Percentiles rank a stretch among this genome's conserved stretches.
phyloP scores from a whole-genome alignment of 768 basidiomycete species.

The Hygrophorus pudorinus region DNA sequence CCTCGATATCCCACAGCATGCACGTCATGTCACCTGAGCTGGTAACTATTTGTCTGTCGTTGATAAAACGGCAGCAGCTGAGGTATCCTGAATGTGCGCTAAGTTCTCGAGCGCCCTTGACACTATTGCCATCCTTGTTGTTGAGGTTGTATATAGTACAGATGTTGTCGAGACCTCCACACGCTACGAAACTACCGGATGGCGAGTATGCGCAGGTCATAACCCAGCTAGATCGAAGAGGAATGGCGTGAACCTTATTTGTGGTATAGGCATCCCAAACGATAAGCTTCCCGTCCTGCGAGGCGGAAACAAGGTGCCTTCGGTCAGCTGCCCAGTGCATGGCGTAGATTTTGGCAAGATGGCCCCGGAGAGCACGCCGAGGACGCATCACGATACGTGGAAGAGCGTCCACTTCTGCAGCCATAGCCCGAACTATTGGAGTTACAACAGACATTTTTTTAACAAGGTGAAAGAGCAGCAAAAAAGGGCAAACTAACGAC shows the following conservation, averaged over 20 bases:
- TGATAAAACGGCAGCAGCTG: conserved; percentile 97
- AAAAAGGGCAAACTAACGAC: conserved; percentile 37
- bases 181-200: conserved; percentile 94
- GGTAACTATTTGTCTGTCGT: conserved; percentile 97
- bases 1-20: conserved; percentile 99
- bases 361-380: conserved; percentile 88
- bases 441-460: neutral
- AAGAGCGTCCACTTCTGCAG: conserved; percentile 89
- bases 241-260: conserved; percentile 99
- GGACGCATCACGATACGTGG: conserved; percentile 97
- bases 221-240: conserved; percentile 96
- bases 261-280: conserved; percentile 99
- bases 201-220: conserved; percentile 99
- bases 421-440: conserved; percentile 88
- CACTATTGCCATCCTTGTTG: conserved; percentile 64
- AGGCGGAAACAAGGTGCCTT: conserved; percentile 97
- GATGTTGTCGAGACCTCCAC: conserved; percentile 98
- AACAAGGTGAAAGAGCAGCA: neutral
- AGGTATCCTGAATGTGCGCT: conserved; percentile 98
- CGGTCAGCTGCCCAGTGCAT: conserved; percentile 99
- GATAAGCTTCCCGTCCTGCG: conserved; percentile 98
- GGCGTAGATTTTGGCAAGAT: conserved; percentile 98
- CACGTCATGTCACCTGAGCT: conserved; percentile 99
- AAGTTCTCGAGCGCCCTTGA: conserved; percentile 88
- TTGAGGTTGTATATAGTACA: conserved; percentile 97